Base-by-base conservation (phyloP, 495 filamentous ascomycete species). In the Hypoxylon trugodes region DNA sequence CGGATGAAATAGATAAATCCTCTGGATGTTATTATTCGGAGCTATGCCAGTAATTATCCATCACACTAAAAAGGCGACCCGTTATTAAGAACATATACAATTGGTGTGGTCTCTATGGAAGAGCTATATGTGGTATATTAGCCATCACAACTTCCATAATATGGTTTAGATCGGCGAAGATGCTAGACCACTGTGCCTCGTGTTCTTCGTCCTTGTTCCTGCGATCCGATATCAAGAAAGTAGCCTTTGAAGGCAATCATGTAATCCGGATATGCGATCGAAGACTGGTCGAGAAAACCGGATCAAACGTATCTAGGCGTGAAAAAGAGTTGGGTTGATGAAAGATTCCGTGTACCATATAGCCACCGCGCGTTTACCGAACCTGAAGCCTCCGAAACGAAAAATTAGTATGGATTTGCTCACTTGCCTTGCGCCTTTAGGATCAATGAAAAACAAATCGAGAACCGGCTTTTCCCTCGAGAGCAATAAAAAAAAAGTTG, bases 341-440 rank as follows among this genome's bases (percentile, higher is more conserved):
- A 48, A 25, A 10, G 25, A 40, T 10, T 24, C 36, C 26, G n/a
- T n/a, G n/a, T 43, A 46, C 37, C 51, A 26, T 52, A 41, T 40
- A n/a, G n/a, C n/a, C n/a, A n/a, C n/a, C 42, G 18, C 37, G 45
- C 16, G 26, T 52, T 51, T 61, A 35, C 54, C 52, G 18, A 50
- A 59, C 46, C 64, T 54, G 25, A 24, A 49, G 48, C 40, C 57
- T 15, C 28, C 42, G 28, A 10, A 48, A 57, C n/a, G n/a, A 53
- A 19, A 41, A 54, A 67, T 59, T 48, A 48, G 47, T 51, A 36
- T 45, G 12, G 16, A 18, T 24, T 26, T 59, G 50, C 65, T 56
- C 65, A 68, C 65, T 68, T 42, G 41, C 65, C 60, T 32, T 68
- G 65, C 65, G 59, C 65, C 65, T 56, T 2, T 32, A 32, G 25